A percentile compares a stretch with the other conserved stretches of the same genome.
Conservation (phyloP, 257 asterid genomes). For the Perilla frutescens region DNA sequence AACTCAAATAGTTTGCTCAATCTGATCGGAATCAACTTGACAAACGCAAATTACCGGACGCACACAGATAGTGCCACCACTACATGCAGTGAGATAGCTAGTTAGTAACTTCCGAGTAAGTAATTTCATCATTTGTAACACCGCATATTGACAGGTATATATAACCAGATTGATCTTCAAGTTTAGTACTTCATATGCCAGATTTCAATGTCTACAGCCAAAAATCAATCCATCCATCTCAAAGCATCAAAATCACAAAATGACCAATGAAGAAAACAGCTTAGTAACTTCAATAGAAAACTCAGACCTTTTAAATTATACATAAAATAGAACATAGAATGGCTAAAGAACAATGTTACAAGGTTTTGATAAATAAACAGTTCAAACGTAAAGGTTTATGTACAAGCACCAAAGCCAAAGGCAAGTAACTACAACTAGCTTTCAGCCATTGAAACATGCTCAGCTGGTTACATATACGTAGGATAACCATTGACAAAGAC, state of each 20-base stretch:
- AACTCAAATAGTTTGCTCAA: not conserved
- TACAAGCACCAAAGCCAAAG: not conserved
- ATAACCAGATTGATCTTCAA: no score
- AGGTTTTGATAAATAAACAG: not conserved
- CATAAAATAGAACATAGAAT: not conserved
- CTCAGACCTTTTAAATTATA: not conserved
- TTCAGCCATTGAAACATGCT: not conserved
- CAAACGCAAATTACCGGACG: not conserved
- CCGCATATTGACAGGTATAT: no score
- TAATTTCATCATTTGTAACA: no score
- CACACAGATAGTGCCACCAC: not conserved
- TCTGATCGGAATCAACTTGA: not conserved
- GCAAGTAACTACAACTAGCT: not conserved
- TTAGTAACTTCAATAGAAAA: not conserved
- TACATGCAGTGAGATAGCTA: no score
- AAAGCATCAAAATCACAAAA: conserved; percentile 1
- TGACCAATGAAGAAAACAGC: not conserved
- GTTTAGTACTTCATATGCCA: no score
- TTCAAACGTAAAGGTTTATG: not conserved
- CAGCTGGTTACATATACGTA: not conserved
- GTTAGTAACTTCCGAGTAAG: no score
- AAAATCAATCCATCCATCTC: not conserved
- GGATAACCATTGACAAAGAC: not conserved
- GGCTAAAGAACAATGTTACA: not conserved
- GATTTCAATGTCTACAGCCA: no score